These are phyloP conservation scores for Suillus alpinus DNA, from an alignment of 768 basidiomycete genomes.

Conservation along the genomic window DNA sequence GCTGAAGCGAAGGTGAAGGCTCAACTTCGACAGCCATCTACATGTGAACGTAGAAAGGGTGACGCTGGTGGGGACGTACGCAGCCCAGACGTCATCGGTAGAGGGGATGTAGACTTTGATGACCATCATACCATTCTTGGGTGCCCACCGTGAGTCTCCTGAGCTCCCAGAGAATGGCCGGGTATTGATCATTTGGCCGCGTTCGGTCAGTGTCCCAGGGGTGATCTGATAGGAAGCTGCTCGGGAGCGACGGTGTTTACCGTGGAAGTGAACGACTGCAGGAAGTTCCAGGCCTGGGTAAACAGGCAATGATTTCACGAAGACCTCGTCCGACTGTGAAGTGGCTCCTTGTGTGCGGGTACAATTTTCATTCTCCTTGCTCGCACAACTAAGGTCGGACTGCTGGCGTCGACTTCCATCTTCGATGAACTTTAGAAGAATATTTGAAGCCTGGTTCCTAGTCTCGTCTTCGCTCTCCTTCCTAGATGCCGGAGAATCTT, in stretches of 20 bases:
- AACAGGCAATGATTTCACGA: background rate
- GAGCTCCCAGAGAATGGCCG: background rate
- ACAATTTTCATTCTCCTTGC: background rate
- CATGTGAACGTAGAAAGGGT: constrained; percentile 29
- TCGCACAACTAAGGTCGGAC: too few species aligned
- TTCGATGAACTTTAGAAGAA: background rate
- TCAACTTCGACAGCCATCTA: constrained; percentile 34
- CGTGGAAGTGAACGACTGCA: background rate
- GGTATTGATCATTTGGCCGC: background rate
- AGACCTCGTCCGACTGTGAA: background rate
- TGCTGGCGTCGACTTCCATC: background rate
- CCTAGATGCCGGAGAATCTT: background rate
- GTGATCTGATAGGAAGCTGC: constrained; percentile 1
- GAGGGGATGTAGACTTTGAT: constrained; percentile 39
- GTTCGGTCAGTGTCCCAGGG: background rate
- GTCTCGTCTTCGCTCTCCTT: constrained; percentile 4
- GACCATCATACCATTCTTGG: constrained; percentile 32
- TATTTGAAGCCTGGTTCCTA: background rate
- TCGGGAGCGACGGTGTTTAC: constrained; percentile 3
- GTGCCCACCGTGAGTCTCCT: constrained; percentile 25
- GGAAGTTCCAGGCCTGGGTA: background rate
- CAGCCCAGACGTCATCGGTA: constrained; percentile 39
- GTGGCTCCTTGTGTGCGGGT: background rate
- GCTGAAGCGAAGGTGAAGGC: constrained; percentile 32
- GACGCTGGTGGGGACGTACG: constrained; percentile 32